phyloP scores from a whole-genome alignment of 202 grass and related monocot genomes.

The Miscanthus sacchariflorus region DNA sequence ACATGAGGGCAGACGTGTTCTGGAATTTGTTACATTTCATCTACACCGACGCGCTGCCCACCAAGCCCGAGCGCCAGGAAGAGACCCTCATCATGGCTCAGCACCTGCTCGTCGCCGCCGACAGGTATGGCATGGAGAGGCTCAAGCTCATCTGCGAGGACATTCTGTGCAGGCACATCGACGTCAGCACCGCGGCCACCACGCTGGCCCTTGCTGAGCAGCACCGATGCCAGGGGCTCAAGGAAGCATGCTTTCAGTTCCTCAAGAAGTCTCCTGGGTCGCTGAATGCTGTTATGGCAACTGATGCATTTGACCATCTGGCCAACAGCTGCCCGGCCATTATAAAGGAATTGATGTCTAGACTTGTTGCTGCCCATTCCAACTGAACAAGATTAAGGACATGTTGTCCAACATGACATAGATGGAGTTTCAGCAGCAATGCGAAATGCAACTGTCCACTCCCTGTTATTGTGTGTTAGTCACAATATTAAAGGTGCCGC shows the following conservation, averaged over 20 bases:
- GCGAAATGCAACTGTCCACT: not conserved
- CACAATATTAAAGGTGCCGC: not conserved
- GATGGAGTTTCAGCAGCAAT: not conserved
- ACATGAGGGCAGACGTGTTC: not conserved
- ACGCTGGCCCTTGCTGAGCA: not conserved
- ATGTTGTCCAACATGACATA: not conserved
- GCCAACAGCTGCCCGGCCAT: not conserved
- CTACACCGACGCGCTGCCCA: not conserved
- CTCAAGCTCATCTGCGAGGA: not conserved
- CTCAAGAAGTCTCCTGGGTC: not conserved
- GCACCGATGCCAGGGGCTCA: not conserved
- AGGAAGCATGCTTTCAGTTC: not conserved
- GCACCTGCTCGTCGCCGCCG: not conserved
- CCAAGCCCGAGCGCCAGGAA: not conserved
- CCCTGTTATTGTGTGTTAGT: not conserved
- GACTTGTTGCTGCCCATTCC: not conserved
- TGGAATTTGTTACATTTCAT: not conserved
- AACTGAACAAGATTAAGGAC: not conserved
- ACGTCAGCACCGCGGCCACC: not conserved
- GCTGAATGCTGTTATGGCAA: not conserved
- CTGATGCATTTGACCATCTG: constrained; percentile 1
- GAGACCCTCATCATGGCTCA: not conserved
- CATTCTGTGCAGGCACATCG: not conserved
- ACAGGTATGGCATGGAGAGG: not conserved
- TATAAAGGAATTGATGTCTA: not conserved